Evolutionary conservation across 306 rosid species (phyloP).

Genomic region (Lithocarpus polystachyus): DNA sequence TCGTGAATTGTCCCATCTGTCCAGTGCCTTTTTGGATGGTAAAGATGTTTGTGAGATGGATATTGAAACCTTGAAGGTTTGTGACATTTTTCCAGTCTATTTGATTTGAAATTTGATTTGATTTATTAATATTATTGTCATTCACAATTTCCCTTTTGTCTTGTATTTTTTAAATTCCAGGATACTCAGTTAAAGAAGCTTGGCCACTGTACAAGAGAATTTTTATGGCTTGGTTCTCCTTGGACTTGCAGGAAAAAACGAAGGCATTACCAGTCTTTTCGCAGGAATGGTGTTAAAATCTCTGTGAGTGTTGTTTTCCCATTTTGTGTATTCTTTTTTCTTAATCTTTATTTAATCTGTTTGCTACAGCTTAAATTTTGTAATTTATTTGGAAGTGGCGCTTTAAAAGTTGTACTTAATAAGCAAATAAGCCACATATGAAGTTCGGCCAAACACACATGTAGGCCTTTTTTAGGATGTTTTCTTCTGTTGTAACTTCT

Average conservation of each 20-base stretch:
- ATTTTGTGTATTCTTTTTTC: neutral
- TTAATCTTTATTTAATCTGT: too few relatives aligned
- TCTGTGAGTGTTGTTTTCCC: constrained; percentile 45
- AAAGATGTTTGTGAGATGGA: constrained; percentile 29
- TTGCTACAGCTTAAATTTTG: too few relatives aligned
- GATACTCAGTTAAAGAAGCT: constrained; percentile 38
- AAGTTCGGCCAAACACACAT: too few relatives aligned
- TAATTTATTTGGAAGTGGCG: too few relatives aligned
- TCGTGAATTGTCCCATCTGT: neutral
- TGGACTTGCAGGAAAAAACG: constrained; percentile 64
- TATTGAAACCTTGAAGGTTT: constrained; percentile 51
- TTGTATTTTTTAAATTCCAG: constrained; percentile 24
- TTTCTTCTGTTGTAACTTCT: neutral
- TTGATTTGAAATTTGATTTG: neutral
- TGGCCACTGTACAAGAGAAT: constrained; percentile 31
- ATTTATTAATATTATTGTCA: neutral
- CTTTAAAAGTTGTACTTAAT: too few relatives aligned
- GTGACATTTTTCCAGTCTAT: neutral
- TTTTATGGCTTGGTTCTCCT: constrained; percentile 68
- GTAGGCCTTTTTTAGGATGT: neutral
- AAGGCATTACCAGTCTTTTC: constrained; percentile 59
- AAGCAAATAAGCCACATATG: too few relatives aligned
- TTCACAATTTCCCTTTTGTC: neutral
- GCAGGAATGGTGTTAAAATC: constrained; percentile 61
- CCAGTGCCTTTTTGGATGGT: constrained; percentile 18